Evolutionary conservation across 2,329 filamentous ascomycete species (phyloP).

Genomic region (Pseudogymnoascus sp.): DNA sequence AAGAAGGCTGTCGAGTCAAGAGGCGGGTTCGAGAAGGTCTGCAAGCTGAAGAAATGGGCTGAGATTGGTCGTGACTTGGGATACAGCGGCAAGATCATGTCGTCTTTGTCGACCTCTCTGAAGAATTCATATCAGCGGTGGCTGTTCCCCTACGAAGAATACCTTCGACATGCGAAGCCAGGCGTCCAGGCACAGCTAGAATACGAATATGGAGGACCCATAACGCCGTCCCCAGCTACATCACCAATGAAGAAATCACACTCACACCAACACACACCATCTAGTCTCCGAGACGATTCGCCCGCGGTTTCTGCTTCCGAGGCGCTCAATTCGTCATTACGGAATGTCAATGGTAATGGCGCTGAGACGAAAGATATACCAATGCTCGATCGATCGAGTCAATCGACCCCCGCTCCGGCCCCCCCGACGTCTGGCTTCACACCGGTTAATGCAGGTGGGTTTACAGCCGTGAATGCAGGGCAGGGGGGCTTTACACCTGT

Average conservation of each 20-base stretch:
- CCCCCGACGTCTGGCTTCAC: constrained; percentile 30
- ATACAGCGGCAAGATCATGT: constrained; percentile 99
- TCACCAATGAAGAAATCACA: constrained; percentile 63
- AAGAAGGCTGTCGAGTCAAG: constrained; percentile 95
- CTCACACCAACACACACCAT: constrained; percentile 51
- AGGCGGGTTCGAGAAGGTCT: constrained; percentile 92
- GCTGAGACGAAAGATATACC: constrained; percentile 29
- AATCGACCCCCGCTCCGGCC: constrained; percentile 22
- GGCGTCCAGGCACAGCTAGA: constrained; percentile 95
- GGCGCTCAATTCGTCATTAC: constrained; percentile 44
- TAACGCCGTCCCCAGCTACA: constrained; percentile 69
- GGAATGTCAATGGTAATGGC: constrained; percentile 32
- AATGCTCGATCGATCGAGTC: constrained; percentile 25
- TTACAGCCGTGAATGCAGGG: constrained; percentile 55
- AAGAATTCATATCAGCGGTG: constrained; percentile 98
- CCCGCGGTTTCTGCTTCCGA: constrained; percentile 53
- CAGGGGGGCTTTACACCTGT: constrained; percentile 50
- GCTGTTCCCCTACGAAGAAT: constrained; percentile 95
- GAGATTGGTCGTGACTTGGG: constrained; percentile 94
- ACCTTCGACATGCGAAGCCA: constrained; percentile 81
- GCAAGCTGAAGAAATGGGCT: constrained; percentile 97
- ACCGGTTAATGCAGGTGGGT: constrained; percentile 44
- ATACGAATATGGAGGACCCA: constrained; percentile 82
- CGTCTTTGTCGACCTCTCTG: constrained; percentile 89
- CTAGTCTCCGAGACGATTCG: constrained; percentile 54